Base-by-base conservation (phyloP, 345 rosid species). In the Luvunga scandens region DNA sequence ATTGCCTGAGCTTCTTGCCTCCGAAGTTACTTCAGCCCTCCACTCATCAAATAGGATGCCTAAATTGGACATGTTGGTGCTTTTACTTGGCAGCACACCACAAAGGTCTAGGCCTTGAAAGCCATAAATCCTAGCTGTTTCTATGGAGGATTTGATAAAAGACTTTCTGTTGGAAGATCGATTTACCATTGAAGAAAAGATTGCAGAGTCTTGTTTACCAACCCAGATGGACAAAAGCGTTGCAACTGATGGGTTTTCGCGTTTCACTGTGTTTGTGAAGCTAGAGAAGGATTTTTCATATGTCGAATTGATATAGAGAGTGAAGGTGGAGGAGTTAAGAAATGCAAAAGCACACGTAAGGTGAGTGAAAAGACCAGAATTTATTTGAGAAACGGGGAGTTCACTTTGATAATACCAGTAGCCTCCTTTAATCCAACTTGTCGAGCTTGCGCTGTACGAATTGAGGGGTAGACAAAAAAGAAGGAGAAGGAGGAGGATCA, bases 71-170 rank as follows among this genome's bases (percentile, higher is more conserved):
- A 75, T 72, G 64, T 80, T 79, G 61, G 78, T 71, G 9, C 61
- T 12, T 36, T 36, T 33, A 6, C 50, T 53, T 12, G 85, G 87
- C 71, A 34, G 6, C 27, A 74, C 72, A 50, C 79, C 78, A 5
- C 0, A 65, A n/a, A 87, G 81, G 38, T 84, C 83, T 1, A 84
- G 73, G 45, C 87, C 89, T 9, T 83, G 72, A 65, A 84, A 79
- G 9, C 84, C 81, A 31, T 78, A 34, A 30, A 61, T 39, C 63
- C 84, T 70, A 25, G 84, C 84, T 28, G 72, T 62, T 73, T 64
- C 50, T 18, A 81, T 18, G 27, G 84, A 81, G 22, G 81, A 81
- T 31, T 81, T 24, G 50, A 81, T 73, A 75, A 77, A 77, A 50
- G 81, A 27, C 22, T 68, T 69, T 63, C 81, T 30, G 12, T 24